A percentile compares a stretch with the other conserved stretches of the same genome.
These are phyloP conservation scores for Cudoniella acicularis DNA, from an alignment of 495 filamentous ascomycete species.

Conservation along the genomic window DNA sequence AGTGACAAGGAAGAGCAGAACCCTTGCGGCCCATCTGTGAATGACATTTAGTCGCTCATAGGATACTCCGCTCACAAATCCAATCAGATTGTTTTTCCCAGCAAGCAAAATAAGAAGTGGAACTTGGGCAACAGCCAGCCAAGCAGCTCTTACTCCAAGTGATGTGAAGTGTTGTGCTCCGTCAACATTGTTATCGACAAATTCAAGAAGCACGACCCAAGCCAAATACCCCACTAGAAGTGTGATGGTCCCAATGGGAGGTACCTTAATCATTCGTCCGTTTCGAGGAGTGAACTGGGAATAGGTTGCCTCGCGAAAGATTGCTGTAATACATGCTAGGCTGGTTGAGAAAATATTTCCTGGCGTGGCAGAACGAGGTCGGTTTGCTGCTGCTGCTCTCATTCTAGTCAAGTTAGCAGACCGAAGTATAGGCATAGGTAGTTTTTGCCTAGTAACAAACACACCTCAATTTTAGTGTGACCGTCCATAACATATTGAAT, in stretches of 20 bases:
- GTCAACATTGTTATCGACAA: slow-evolving; percentile 21
- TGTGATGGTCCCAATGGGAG: slow-evolving; percentile 17
- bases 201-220: slow-evolving; percentile 23
- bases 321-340: slow-evolving; percentile 17
- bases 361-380: slow-evolving; percentile 13
- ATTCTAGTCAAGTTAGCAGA: slow-evolving; percentile 12
- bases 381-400: slow-evolving; percentile 21
- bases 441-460: no score
- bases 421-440: no score
- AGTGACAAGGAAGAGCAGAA: slow-evolving; percentile 68
- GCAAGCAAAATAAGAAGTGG: slow-evolving; percentile 76
- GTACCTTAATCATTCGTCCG: slow-evolving; percentile 12
- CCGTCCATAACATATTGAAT: slow-evolving; percentile 18
- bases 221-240: slow-evolving; percentile 16
- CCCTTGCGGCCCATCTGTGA: slow-evolving; percentile 75
- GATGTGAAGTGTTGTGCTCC: slow-evolving; percentile 24
- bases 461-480: slow-evolving; percentile 13
- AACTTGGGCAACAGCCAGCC: slow-evolving; percentile 71
- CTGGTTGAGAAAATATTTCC: slow-evolving; percentile 13
- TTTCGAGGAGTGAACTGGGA: slow-evolving; percentile 11
- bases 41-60: slow-evolving; percentile 81
- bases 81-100: slow-evolving; percentile 73
- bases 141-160: slow-evolving; percentile 58
- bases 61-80: slow-evolving; percentile 62
- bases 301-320: slow-evolving; percentile 21